These are phyloP conservation scores for Cymodocea nodosa DNA, from an alignment of 116 monocot genomes.

Conservation along the genomic window DNA sequence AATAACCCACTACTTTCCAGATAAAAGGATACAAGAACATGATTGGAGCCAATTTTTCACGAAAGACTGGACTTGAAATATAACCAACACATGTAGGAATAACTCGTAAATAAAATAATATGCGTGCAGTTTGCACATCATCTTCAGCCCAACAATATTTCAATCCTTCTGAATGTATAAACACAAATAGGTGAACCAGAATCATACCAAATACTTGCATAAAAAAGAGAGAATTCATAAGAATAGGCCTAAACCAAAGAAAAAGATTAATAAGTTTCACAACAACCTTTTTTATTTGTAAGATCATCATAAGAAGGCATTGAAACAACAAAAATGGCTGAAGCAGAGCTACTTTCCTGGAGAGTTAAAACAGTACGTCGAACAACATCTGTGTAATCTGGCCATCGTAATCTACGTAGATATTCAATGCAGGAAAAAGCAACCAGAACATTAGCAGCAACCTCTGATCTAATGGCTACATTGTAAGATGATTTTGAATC, in stretches of 20 bases:
- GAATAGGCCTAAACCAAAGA: not conserved
- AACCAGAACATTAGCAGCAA: slow-evolving; percentile 46
- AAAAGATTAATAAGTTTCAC: not conserved
- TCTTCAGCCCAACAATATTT: slow-evolving; percentile 69
- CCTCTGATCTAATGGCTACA: slow-evolving; percentile 13
- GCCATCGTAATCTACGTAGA: slow-evolving; percentile 58
- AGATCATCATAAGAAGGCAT: slow-evolving; percentile 78
- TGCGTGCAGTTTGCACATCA: slow-evolving; percentile 76
- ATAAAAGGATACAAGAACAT: slow-evolving; percentile 97
- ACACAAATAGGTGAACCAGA: not conserved
- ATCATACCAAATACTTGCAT: not conserved
- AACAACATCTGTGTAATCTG: slow-evolving; percentile 84
- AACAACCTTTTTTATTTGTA: slow-evolving; percentile 35
- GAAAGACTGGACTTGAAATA: slow-evolving; percentile 45
- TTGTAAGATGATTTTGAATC: slow-evolving; percentile 25
- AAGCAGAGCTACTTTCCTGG: slow-evolving; percentile 43
- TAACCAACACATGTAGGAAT: slow-evolving; percentile 67
- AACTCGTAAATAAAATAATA: slow-evolving; percentile 79
- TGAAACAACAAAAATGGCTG: slow-evolving; percentile 42
- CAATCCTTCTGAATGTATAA: slow-evolving; percentile 16
- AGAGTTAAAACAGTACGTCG: slow-evolving; percentile 56
- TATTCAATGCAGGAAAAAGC: slow-evolving; percentile 96
- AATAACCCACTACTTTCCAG: not conserved
- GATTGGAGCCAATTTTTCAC: slow-evolving; percentile 41
- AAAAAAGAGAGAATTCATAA: slow-evolving; percentile 3